Percentiles rank a stretch among this genome's conserved stretches.
Evolutionary conservation across 805 yeast species (phyloP).

Genomic region (Lachancea kluyveri): DNA sequence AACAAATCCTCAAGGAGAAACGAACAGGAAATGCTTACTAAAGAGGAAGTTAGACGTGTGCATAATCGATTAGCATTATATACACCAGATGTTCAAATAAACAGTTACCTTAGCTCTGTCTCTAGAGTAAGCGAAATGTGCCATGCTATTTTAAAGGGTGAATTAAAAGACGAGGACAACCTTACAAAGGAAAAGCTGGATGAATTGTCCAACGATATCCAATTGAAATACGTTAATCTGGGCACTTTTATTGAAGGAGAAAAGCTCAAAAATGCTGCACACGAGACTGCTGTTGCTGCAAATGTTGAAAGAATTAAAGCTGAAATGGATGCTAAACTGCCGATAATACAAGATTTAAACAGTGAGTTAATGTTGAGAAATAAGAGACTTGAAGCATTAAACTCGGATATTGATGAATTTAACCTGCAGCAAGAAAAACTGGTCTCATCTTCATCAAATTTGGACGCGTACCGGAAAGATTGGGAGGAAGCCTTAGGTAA

Average conservation of each 20-base stretch:
- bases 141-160: conserved; percentile 16
- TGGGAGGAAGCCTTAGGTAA: conserved; percentile 26
- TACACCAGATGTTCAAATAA: conserved; percentile 17
- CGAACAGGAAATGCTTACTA: neutral
- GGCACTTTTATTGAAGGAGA: conserved; percentile 23
- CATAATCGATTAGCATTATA: conserved; percentile 5
- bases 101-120: conserved; percentile 20
- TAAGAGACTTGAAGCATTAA: conserved; percentile 18
- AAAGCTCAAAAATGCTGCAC: conserved; percentile 18
- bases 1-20: neutral
- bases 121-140: conserved; percentile 16
- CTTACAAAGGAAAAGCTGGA: conserved; percentile 7
- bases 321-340: conserved; percentile 10
- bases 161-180: conserved; percentile 13
- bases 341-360: conserved; percentile 12
- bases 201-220: conserved; percentile 11
- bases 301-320: conserved; percentile 11
- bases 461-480: conserved; percentile 19
- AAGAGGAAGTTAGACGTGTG: conserved; percentile 1
- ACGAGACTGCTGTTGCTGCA: conserved; percentile 19
- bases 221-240: conserved; percentile 20
- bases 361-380: conserved; percentile 15
- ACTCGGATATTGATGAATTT: conserved; percentile 17
- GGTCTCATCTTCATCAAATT: conserved; percentile 17
- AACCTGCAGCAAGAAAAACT: conserved; percentile 22